Percentiles rank a stretch among this genome's conserved stretches.
Conservation (phyloP, 2,329 filamentous ascomycete species). For the Epichloe typhina region DNA sequence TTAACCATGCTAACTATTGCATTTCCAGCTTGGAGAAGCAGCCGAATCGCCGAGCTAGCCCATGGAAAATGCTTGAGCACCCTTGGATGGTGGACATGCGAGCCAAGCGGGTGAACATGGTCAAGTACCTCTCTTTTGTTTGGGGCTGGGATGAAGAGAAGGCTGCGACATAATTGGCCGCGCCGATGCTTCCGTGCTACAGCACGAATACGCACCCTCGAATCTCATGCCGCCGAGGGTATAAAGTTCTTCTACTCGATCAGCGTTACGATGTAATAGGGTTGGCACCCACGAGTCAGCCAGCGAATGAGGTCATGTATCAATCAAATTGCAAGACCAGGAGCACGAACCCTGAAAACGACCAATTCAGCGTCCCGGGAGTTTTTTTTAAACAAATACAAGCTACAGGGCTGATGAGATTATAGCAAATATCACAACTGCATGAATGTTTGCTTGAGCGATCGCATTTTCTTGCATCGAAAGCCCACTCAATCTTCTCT, state of each 20-base stretch:
- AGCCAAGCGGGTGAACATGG: constrained; percentile 94
- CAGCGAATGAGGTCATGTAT: background rate
- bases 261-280: background rate
- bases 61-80: constrained; percentile 98
- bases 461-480: background rate
- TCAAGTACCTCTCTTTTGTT: constrained; percentile 80
- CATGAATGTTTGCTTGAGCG: background rate
- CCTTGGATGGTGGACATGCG: constrained; percentile 98
- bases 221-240: background rate
- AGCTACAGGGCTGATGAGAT: background rate
- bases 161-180: background rate
- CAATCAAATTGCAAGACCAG: background rate
- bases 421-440: background rate
- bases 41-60: constrained; percentile 70
- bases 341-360: background rate
- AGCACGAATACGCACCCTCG: background rate
- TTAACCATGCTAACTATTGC: constrained; percentile 12
- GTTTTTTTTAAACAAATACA: background rate
- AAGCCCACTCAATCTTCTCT: background rate
- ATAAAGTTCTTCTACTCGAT: background rate
- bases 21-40: constrained; percentile 77
- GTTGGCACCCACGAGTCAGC: background rate
- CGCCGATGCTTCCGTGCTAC: background rate
- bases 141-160: constrained; percentile 82
- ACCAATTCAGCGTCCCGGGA: background rate